Conservation (phyloP, 345 rosid genomes). For the Clausena lansium region DNA sequence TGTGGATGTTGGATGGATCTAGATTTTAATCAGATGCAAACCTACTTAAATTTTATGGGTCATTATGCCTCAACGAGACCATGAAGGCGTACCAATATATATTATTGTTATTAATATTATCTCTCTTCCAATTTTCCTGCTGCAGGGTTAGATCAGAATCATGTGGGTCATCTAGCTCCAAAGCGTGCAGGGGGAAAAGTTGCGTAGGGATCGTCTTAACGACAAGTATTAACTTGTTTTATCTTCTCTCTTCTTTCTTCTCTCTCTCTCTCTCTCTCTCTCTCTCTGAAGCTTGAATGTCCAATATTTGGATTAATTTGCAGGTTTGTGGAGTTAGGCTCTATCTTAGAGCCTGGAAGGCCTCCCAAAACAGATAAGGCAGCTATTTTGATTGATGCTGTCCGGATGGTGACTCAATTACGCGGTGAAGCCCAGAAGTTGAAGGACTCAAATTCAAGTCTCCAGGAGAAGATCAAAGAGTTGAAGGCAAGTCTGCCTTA, state of each 20-base stretch:
- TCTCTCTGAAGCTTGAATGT: conserved; percentile 2
- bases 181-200: conserved; percentile 98
- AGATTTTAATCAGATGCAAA: neutral
- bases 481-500: conserved; percentile 46
- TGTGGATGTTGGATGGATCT: neutral
- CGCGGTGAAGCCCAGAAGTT: conserved; percentile 72
- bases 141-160: conserved; percentile 57
- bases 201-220: conserved; percentile 89
- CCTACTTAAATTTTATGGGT: neutral
- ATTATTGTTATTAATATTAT: neutral
- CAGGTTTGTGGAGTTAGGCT: conserved; percentile 87
- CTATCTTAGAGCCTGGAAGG: conserved; percentile 82
- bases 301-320: conserved; percentile 16
- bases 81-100: neutral
- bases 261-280: neutral
- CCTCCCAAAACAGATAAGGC: conserved; percentile 94
- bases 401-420: conserved; percentile 77
- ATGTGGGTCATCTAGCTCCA: conserved; percentile 71
- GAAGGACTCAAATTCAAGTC: conserved; percentile 84
- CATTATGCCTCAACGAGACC: neutral
- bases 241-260: neutral
- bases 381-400: conserved; percentile 77
- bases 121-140: neutral
- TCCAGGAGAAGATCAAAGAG: conserved; percentile 81
- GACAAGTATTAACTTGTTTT: conserved; percentile 65